These are phyloP conservation scores for Zea mays DNA, from an alignment of 176 grass and related monocot genomes.

Conservation along the genomic window Zm-B73-REFERENCE-NAM-5.0 NC_050098.1:21796001-21796500, in stretches of 20 bases:
- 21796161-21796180: not conserved
- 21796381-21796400: not conserved
- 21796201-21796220: not conserved
- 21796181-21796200: not conserved
- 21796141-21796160: not conserved
- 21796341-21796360: not conserved
- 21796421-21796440: conserved; percentile 61
- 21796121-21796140: not conserved
- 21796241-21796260: not conserved
- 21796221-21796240: not conserved
- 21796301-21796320: not conserved
- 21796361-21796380: not conserved
- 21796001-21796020: conserved; percentile 27
- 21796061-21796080: not conserved
- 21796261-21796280: conserved; percentile 17
- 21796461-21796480: conserved; percentile 58
- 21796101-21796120: conserved; percentile 19
- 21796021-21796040: not conserved
- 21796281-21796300: not conserved
- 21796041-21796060: not conserved
- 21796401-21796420: conserved; percentile 45
- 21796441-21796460: conserved; percentile 95
- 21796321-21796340: not conserved
- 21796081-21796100: not conserved
- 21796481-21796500: conserved; percentile 33